phyloP scores from a whole-genome alignment of 352 stramenopile genomes.

The Globisporangium takayamanum region DNA sequence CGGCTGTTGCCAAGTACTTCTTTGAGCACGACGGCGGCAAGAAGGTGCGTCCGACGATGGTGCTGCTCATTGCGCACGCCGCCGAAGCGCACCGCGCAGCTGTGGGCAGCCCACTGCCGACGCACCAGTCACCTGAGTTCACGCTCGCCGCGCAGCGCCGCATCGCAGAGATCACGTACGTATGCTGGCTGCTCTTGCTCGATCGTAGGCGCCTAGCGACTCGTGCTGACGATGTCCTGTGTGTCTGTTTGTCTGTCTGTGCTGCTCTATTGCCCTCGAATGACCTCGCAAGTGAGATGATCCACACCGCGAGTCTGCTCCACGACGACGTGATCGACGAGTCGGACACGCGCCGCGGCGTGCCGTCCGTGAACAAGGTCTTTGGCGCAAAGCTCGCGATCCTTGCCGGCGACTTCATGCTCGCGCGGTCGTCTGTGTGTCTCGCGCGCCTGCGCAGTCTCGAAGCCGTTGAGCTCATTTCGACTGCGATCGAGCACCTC shows the following conservation, averaged over 20 bases:
- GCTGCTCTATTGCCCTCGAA: background rate
- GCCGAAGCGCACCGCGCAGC: constrained; percentile 76
- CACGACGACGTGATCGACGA: constrained; percentile 99
- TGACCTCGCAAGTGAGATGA: constrained; percentile 87
- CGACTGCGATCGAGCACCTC: constrained; percentile 97
- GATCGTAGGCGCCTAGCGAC: too few species aligned
- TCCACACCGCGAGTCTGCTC: constrained; percentile 97
- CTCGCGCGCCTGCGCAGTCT: constrained; percentile 93
- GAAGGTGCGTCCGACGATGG: constrained; percentile 97
- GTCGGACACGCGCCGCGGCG: constrained; percentile 92
- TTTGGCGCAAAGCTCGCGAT: constrained; percentile 99
- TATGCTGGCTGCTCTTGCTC: constrained; percentile 1
- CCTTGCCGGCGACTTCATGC: constrained; percentile 95
- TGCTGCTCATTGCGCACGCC: constrained; percentile 91
- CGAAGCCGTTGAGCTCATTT: constrained; percentile 97
- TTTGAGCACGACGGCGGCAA: constrained; percentile 95
- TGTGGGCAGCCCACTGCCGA: constrained; percentile 29
- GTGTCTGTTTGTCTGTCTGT: background rate
- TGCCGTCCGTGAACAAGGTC: constrained; percentile 92
- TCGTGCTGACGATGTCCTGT: background rate
- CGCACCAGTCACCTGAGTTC: constrained; percentile 67
- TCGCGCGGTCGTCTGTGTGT: constrained; percentile 94
- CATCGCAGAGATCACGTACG: constrained; percentile 82
- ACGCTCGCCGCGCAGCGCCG: constrained; percentile 66
- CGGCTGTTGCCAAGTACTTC: constrained; percentile 95